phyloP scores from a whole-genome alignment of 495 filamentous ascomycete genomes.

The Peziza echinospora region DNA sequence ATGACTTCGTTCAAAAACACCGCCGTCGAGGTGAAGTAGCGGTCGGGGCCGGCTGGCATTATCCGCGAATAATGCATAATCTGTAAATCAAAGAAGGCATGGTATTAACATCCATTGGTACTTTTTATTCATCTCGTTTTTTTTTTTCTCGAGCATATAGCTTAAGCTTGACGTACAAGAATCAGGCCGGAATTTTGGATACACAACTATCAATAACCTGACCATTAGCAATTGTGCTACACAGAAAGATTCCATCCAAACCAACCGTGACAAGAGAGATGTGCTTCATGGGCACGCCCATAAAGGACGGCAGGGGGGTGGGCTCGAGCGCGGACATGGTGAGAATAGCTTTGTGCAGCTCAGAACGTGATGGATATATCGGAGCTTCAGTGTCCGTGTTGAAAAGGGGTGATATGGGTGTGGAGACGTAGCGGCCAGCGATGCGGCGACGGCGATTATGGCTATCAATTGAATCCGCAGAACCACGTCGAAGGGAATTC shows the following conservation, averaged over 20 bases:
- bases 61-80: slow-evolving; percentile 82
- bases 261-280: slow-evolving; percentile 58
- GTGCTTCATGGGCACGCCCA: slow-evolving; percentile 55
- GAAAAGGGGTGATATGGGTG: too few relatives aligned
- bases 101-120: background rate
- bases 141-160: background rate
- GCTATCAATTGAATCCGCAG: too few relatives aligned
- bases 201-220: slow-evolving; percentile 35
- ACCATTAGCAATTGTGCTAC: background rate
- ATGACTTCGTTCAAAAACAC: slow-evolving; percentile 86
- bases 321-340: too few relatives aligned
- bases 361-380: too few relatives aligned
- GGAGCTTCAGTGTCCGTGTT: too few relatives aligned
- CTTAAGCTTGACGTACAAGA: slow-evolving; percentile 29
- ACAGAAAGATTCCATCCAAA: slow-evolving; percentile 3
- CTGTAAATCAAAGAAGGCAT: slow-evolving; percentile 24
- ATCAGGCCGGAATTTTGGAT: slow-evolving; percentile 64
- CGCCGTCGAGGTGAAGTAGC: slow-evolving; percentile 83
- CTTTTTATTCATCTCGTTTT: background rate
- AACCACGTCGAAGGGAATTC: too few relatives aligned
- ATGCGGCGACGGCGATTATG: too few relatives aligned
- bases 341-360: too few relatives aligned
- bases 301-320: slow-evolving; percentile 13
- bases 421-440: too few relatives aligned
- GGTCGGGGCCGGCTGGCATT: slow-evolving; percentile 67